These are phyloP conservation scores for Cyphellophora attinorum DNA, from an alignment of 2,329 filamentous ascomycete species.

Conservation along the genomic window DNA sequence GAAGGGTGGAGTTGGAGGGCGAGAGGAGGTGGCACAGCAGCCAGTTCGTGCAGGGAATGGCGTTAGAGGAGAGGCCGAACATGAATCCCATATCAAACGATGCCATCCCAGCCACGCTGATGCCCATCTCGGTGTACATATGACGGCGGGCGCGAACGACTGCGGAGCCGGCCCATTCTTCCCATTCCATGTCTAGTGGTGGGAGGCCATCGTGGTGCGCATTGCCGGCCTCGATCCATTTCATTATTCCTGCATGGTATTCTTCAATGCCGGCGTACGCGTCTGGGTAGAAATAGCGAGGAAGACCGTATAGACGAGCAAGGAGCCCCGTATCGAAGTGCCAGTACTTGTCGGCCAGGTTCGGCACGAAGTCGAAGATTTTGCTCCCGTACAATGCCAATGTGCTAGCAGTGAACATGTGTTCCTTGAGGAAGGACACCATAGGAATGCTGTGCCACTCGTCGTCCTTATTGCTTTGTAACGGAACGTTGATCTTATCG, in stretches of 20 bases:
- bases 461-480: too few species aligned
- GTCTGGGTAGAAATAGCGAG: conserved; percentile 8
- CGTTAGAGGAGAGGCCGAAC: conserved; percentile 28
- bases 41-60: conserved; percentile 31
- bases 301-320: conserved; percentile 11
- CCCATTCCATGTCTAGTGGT: conserved; percentile 11
- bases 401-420: conserved; percentile 8
- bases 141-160: conserved; percentile 15
- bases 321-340: conserved; percentile 17
- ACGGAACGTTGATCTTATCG: not conserved
- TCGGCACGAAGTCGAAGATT: conserved; percentile 32
- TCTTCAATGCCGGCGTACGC: conserved; percentile 8
- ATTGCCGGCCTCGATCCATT: conserved; percentile 8
- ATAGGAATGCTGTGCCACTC: conserved; percentile 2
- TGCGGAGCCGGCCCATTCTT: conserved; percentile 15
- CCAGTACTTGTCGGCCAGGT: conserved; percentile 30
- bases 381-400: conserved; percentile 29
- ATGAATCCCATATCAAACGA: conserved; percentile 27
- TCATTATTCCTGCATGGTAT: conserved; percentile 3
- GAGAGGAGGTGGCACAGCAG: conserved; percentile 32
- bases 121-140: conserved; percentile 8
- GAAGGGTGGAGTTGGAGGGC: conserved; percentile 24
- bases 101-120: conserved; percentile 14
- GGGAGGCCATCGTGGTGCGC: conserved; percentile 5
- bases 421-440: conserved; percentile 2